Evolutionary conservation across 345 rosid genomes (phyloP).

Genomic region (Arabis hirsuta): DNA sequence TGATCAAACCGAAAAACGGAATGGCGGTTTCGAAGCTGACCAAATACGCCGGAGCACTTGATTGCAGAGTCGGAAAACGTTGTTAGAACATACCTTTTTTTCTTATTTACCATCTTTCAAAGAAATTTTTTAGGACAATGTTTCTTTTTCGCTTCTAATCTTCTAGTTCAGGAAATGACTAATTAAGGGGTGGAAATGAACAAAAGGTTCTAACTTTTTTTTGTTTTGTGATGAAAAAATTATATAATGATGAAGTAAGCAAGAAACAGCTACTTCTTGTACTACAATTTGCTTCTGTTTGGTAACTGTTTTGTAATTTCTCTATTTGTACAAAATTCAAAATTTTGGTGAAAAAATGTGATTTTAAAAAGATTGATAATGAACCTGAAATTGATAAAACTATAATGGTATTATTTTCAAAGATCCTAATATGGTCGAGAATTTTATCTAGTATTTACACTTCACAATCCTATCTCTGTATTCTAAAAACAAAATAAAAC

Average conservation of each 20-base stretch:
- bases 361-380: too few relatives aligned
- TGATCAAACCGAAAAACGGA: slow-evolving; percentile 51
- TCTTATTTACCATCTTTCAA: not conserved
- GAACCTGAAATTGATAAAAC: too few relatives aligned
- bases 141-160: slow-evolving; percentile 34
- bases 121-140: not conserved
- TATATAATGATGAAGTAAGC: slow-evolving; percentile 27
- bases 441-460: too few relatives aligned
- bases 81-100: slow-evolving; percentile 32
- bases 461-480: too few relatives aligned
- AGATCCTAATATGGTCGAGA: too few relatives aligned
- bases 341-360: not conserved
- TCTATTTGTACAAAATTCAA: not conserved
- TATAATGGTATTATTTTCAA: too few relatives aligned
- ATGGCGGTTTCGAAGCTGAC: slow-evolving; percentile 41
- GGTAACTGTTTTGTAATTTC: not conserved
- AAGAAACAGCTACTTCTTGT: slow-evolving; percentile 11
- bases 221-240: slow-evolving; percentile 3
- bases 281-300: slow-evolving; percentile 3
- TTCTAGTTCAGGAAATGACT: slow-evolving; percentile 31
- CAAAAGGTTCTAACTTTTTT: not conserved
- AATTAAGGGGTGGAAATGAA: slow-evolving; percentile 26
- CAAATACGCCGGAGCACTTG: slow-evolving; percentile 50
- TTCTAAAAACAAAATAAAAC: too few relatives aligned
- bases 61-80: slow-evolving; percentile 40